These are phyloP conservation scores for Pseudogymnoascus sp. DNA, from an alignment of 2,329 filamentous ascomycete species.

Conservation along the genomic window DNA sequence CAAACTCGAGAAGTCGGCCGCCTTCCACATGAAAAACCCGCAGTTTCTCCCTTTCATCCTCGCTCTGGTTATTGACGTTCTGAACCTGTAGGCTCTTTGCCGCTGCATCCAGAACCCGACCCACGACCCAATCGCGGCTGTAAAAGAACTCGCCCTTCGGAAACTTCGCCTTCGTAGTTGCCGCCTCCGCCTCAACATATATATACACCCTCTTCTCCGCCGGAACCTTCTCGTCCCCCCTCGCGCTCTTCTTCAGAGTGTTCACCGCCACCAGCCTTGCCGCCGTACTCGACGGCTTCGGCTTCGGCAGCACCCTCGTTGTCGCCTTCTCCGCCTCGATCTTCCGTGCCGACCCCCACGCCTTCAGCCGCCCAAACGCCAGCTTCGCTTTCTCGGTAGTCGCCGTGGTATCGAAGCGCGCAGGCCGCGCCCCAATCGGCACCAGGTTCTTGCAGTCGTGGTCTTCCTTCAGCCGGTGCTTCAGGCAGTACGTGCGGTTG, in stretches of 20 bases:
- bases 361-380: conserved; percentile 69
- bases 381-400: conserved; percentile 59
- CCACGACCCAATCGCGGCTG: conserved; percentile 81
- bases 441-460: conserved; percentile 76
- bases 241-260: conserved; percentile 76
- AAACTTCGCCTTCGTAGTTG: conserved; percentile 75
- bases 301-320: conserved; percentile 49
- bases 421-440: conserved; percentile 46
- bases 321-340: conserved; percentile 44
- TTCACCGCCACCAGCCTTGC: conserved; percentile 64
- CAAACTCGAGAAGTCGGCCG: conserved; percentile 77
- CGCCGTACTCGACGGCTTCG: conserved; percentile 55
- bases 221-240: conserved; percentile 78
- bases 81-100: conserved; percentile 70
- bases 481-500: conserved; percentile 68
- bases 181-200: conserved; percentile 81
- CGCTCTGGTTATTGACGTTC: conserved; percentile 75
- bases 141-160: conserved; percentile 79
- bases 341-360: conserved; percentile 73
- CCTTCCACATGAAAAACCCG: conserved; percentile 91
- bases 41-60: conserved; percentile 70
- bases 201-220: conserved; percentile 83
- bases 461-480: conserved; percentile 69
- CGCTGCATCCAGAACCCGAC: conserved; percentile 70
- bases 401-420: conserved; percentile 38